These are phyloP conservation scores for Antrodiella citrinella DNA, from an alignment of 768 basidiomycete species.

Conservation along the genomic window DNA sequence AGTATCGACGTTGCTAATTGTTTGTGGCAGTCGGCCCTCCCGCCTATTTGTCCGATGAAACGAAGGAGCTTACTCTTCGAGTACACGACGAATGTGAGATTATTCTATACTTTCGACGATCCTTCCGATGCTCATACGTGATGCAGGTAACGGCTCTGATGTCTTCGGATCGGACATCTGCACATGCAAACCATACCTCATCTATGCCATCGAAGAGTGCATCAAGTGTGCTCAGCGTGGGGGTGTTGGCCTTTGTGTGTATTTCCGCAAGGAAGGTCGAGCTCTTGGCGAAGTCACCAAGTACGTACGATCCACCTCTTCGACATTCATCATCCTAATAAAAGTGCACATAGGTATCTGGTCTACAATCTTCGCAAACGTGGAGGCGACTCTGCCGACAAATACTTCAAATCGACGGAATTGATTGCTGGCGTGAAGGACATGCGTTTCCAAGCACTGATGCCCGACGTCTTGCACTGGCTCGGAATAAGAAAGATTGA, in stretches of 20 bases:
- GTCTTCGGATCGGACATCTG: conserved; percentile 93
- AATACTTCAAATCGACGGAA: conserved; percentile 93
- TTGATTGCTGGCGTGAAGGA: conserved; percentile 92
- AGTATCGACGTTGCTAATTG: too few species aligned
- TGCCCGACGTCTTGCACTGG: conserved; percentile 97
- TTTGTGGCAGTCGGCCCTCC: conserved; percentile 65
- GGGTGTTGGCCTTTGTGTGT: conserved; percentile 89
- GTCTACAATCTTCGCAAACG: conserved; percentile 97
- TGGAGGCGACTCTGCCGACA: conserved; percentile 85
- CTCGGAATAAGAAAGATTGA: conserved; percentile 86
- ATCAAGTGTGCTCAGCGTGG: conserved; percentile 75
- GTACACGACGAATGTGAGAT: conserved; percentile 87
- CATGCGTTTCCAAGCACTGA: conserved; percentile 90
- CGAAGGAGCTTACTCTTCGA: conserved; percentile 77
- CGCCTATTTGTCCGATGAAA: conserved; percentile 63
- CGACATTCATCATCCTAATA: neutral
- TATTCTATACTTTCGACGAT: too few species aligned
- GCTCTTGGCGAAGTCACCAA: conserved; percentile 92
- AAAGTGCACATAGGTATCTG: conserved; percentile 70
- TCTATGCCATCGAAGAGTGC: conserved; percentile 90
- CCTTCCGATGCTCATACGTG: conserved; percentile 1
- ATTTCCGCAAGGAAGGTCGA: conserved; percentile 92
- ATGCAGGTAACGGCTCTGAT: conserved; percentile 81
- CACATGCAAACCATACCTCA: conserved; percentile 89
- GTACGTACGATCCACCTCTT: conserved; percentile 32